Evolutionary conservation across 805 yeast species (phyloP).

Genomic region (Cyberlindnera euphorbiiphila): DNA sequence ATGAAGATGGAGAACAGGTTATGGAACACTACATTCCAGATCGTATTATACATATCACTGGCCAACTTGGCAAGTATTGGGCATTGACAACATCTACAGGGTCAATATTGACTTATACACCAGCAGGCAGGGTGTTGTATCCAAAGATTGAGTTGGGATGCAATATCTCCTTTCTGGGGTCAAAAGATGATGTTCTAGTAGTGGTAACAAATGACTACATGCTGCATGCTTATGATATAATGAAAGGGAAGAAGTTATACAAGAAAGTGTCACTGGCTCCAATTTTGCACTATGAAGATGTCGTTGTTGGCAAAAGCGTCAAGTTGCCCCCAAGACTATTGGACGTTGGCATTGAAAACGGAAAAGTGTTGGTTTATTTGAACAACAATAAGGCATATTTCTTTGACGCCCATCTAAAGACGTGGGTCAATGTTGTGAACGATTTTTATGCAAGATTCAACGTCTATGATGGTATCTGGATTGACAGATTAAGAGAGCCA

Average conservation of each 20-base stretch:
- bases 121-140: constrained; percentile 41
- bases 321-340: constrained; percentile 23
- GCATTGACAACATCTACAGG: constrained; percentile 59
- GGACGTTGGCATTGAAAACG: constrained; percentile 33
- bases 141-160: constrained; percentile 53
- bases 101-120: constrained; percentile 41
- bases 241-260: constrained; percentile 31
- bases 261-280: constrained; percentile 50
- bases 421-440: constrained; percentile 49
- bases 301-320: constrained; percentile 21
- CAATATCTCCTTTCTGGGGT: constrained; percentile 37
- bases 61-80: constrained; percentile 41
- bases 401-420: constrained; percentile 38
- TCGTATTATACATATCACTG: constrained; percentile 36
- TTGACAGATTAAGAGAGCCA: constrained; percentile 10
- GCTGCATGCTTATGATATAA: constrained; percentile 48
- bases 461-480: constrained; percentile 18
- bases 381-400: constrained; percentile 37
- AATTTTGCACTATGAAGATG: constrained; percentile 38
- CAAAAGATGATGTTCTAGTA: constrained; percentile 34
- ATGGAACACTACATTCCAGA: constrained; percentile 43
- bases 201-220: constrained; percentile 49
- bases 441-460: constrained; percentile 14
- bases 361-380: constrained; percentile 41
- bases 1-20: constrained; percentile 30